Evolutionary conservation across 2,329 filamentous ascomycete genomes (phyloP).

Genomic region (Colletotrichum aenigma): DNA sequence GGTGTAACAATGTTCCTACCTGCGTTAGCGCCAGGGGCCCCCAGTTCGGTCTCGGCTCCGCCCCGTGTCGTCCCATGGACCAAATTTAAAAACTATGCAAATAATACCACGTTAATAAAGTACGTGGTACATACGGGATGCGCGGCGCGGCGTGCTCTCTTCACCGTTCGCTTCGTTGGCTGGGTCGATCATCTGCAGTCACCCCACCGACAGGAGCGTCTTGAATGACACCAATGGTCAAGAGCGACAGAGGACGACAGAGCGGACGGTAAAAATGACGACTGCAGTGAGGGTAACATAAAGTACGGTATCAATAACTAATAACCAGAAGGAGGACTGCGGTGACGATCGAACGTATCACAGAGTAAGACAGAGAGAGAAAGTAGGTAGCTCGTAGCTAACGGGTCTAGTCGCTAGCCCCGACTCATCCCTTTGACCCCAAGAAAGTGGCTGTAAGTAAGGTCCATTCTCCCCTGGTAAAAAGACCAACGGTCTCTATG

Average conservation of each 20-base stretch:
- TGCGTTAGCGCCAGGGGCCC: not conserved
- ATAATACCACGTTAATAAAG: not conserved
- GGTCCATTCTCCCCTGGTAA: not conserved
- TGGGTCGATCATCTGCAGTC: conserved; percentile 16
- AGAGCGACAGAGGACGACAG: not conserved
- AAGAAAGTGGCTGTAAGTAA: not conserved
- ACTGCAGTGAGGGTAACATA: not conserved
- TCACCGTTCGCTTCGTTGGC: conserved; percentile 5
- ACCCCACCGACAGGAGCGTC: not conserved
- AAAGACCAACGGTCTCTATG: not conserved
- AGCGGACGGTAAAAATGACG: not conserved
- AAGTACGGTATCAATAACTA: not conserved
- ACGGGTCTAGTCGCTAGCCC: not conserved
- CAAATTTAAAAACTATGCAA: conserved; percentile 13
- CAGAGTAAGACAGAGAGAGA: not conserved
- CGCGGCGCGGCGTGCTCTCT: not conserved
- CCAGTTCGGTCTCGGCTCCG: conserved; percentile 5
- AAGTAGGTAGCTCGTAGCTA: not conserved
- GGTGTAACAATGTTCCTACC: conserved; percentile 1
- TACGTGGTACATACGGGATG: not conserved
- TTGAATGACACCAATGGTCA: not conserved
- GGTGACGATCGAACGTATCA: not conserved
- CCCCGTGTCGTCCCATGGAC: not conserved
- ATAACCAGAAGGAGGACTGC: not conserved
- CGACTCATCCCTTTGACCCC: not conserved